phyloP scores from a whole-genome alignment of 1,284 basidiomycete species.

The Ustilago xerochloae region DNA sequence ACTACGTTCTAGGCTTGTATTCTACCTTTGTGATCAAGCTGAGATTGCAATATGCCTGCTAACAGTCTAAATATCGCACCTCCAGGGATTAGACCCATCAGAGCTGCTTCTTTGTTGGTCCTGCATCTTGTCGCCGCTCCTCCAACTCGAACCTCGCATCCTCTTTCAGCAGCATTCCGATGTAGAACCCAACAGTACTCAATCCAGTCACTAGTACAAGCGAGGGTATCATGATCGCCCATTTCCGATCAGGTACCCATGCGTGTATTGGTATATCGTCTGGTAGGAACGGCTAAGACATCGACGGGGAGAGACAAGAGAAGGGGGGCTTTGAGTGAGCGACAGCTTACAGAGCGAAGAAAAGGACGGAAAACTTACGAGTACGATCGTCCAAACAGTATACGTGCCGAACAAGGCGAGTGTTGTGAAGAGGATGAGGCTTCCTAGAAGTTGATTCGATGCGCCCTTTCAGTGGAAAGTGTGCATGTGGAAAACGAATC shows the following conservation, averaged over 20 bases:
- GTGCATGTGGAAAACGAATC: no score
- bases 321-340: no score
- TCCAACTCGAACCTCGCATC: conserved; percentile 17
- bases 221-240: conserved; percentile 32
- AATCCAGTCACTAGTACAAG: conserved; percentile 27
- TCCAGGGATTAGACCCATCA: no score
- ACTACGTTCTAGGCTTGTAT: no score
- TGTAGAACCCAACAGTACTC: conserved; percentile 32
- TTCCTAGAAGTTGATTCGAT: conserved; percentile 23
- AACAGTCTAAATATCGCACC: no score
- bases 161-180: conserved; percentile 17
- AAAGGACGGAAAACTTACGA: conserved; percentile 15
- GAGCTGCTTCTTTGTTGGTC: not conserved
- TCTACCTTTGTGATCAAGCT: no score
- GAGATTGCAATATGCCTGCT: not conserved
- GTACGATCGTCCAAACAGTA: conserved; percentile 35
- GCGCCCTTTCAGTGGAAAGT: no score
- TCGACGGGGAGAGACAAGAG: no score
- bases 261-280: conserved; percentile 20
- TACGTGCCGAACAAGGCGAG: conserved; percentile 21
- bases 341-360: not conserved
- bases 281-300: conserved; percentile 47
- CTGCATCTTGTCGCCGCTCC: not conserved
- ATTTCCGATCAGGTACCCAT: conserved; percentile 27
- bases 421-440: conserved; percentile 15